A percentile compares a stretch with the other conserved stretches of the same genome.
Conservation (phyloP, 305 asterid genomes). For the Solanum hybrid region DNA sequence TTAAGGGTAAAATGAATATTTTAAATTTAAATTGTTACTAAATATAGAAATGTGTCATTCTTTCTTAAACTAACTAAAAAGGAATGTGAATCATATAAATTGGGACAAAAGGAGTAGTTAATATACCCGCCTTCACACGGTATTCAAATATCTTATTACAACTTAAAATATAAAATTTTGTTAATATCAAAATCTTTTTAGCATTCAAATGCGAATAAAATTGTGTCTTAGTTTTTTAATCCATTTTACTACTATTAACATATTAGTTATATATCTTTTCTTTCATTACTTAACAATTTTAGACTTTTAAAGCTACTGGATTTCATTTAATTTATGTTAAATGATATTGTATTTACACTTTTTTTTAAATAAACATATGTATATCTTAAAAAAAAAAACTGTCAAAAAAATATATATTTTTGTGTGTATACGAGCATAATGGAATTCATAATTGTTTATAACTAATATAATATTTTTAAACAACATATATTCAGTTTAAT, state of each 20-base stretch:
- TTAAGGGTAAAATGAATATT: no score
- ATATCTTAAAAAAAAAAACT: not conserved
- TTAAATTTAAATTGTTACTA: no score
- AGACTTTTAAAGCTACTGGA: not conserved
- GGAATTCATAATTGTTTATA: not conserved
- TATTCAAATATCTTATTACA: not conserved
- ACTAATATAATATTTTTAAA: not conserved
- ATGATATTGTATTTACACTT: not conserved
- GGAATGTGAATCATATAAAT: not conserved
- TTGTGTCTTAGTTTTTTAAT: not conserved
- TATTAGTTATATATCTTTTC: not conserved
- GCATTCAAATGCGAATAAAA: not conserved
- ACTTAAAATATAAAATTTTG: not conserved
- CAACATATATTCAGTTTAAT: not conserved
- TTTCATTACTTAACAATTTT: not conserved
- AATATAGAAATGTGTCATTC: not conserved
- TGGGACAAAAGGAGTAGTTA: not conserved
- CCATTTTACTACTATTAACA: not conserved
- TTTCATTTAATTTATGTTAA: not conserved
- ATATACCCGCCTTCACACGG: not conserved
- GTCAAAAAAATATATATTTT: not conserved
- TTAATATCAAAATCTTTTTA: not conserved
- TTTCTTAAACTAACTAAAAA: not conserved
- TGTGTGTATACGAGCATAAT: not conserved
- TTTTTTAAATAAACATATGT: not conserved